These are phyloP conservation scores for Panellus pusillus DNA, from an alignment of 768 basidiomycete genomes.

Conservation along the genomic window DNA sequence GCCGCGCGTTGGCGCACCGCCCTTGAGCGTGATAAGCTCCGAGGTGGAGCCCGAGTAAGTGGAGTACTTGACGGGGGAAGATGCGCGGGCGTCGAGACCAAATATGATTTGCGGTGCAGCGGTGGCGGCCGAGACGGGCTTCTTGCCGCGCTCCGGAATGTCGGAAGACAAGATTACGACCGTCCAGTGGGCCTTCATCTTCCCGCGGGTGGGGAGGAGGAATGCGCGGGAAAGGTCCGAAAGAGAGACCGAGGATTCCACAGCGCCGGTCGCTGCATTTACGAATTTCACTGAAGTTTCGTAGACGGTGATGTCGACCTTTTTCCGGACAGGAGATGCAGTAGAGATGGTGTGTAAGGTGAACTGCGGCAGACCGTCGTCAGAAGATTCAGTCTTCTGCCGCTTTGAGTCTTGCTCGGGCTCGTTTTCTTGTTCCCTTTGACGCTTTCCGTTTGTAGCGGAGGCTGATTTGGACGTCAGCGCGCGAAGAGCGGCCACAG, in stretches of 20 bases:
- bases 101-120: constrained; percentile 63
- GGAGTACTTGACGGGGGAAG: constrained; percentile 46
- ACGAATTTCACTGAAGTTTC: constrained; percentile 50
- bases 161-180: constrained; percentile 63
- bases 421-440: constrained; percentile 33
- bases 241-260: constrained; percentile 54
- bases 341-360: constrained; percentile 65
- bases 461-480: constrained; percentile 21
- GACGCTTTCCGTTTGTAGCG: constrained; percentile 32
- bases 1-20: constrained; percentile 54
- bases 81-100: constrained; percentile 60
- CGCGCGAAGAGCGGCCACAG: constrained; percentile 29
- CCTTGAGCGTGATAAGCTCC: constrained; percentile 34
- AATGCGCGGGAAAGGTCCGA: constrained; percentile 59
- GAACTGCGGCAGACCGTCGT: constrained; percentile 48
- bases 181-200: constrained; percentile 71
- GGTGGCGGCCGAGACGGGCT: constrained; percentile 27
- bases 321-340: constrained; percentile 77
- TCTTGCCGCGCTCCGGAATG: constrained; percentile 44
- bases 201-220: constrained; percentile 73
- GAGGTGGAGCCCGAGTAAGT: constrained; percentile 34
- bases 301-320: constrained; percentile 65
- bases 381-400: constrained; percentile 23
- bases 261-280: constrained; percentile 46
- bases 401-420: constrained; percentile 32